Evolutionary conservation across 2,329 filamentous ascomycete genomes (phyloP).

Genomic region (Calonectria henricotiae): DNA sequence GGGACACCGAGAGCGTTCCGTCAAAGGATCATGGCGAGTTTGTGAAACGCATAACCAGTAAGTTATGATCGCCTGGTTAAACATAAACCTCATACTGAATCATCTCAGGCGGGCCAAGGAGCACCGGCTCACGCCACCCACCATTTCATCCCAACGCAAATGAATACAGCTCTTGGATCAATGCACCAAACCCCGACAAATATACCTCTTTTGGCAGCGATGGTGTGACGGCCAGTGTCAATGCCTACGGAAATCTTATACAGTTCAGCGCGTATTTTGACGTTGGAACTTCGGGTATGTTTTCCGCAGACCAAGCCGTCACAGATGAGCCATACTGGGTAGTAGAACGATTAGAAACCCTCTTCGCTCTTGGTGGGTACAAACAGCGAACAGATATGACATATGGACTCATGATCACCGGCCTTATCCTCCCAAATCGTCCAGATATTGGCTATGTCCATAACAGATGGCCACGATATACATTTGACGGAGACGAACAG

Average conservation of each 20-base stretch:
- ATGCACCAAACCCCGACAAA: neutral
- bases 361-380: neutral
- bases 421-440: neutral
- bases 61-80: neutral
- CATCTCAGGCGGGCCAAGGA: neutral
- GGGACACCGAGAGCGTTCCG: neutral
- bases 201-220: neutral
- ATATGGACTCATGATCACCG: neutral
- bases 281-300: neutral
- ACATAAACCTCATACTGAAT: neutral
- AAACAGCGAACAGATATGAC: neutral
- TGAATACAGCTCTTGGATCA: neutral
- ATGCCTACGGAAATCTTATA: neutral
- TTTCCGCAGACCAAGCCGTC: neutral
- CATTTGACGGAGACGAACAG: neutral
- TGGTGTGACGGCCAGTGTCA: neutral
- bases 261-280: neutral
- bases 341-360: neutral
- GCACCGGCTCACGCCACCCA: neutral
- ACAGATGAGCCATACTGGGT: neutral
- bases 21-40: neutral
- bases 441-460: neutral
- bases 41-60: neutral
- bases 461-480: conserved; percentile 4
- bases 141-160: neutral